Conservation (phyloP, 805 yeast genomes). For the Candida easanensis region DNA sequence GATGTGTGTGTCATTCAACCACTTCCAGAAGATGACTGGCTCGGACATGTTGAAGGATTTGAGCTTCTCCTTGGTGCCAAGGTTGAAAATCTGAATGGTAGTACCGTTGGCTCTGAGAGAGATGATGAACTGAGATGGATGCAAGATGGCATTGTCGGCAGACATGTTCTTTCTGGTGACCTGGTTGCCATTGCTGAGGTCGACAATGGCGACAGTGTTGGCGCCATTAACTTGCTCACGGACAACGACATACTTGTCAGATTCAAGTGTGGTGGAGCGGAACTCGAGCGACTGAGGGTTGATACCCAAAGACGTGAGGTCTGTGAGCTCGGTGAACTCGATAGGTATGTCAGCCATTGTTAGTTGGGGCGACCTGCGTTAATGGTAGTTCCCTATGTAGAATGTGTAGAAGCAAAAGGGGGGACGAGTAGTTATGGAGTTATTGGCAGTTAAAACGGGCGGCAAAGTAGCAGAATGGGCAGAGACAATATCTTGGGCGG, state of each 20-base stretch:
- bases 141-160: slow-evolving; percentile 97
- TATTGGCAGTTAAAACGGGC: slow-evolving; percentile 1
- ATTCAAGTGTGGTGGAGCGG: slow-evolving; percentile 90
- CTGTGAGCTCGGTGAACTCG: slow-evolving; percentile 93
- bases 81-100: slow-evolving; percentile 89
- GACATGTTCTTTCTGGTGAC: slow-evolving; percentile 90
- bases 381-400: neutral
- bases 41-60: slow-evolving; percentile 83
- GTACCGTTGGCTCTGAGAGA: slow-evolving; percentile 96
- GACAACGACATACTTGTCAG: slow-evolving; percentile 84
- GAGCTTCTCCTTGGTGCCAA: slow-evolving; percentile 82
- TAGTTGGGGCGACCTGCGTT: neutral
- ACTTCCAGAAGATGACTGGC: slow-evolving; percentile 93
- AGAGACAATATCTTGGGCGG: neutral
- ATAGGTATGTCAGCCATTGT: slow-evolving; percentile 78
- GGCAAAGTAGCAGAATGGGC: slow-evolving; percentile 1
- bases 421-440: slow-evolving; percentile 1
- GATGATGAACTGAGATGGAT: slow-evolving; percentile 83
- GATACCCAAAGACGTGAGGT: slow-evolving; percentile 82
- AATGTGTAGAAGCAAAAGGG: slow-evolving; percentile 2
- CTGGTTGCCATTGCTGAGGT: slow-evolving; percentile 72
- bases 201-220: slow-evolving; percentile 92
- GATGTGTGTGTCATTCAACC: slow-evolving; percentile 71
- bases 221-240: slow-evolving; percentile 62
- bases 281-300: slow-evolving; percentile 83